Conservation (phyloP, 129 eudicot species). For the Artemisia argyi region DNA sequence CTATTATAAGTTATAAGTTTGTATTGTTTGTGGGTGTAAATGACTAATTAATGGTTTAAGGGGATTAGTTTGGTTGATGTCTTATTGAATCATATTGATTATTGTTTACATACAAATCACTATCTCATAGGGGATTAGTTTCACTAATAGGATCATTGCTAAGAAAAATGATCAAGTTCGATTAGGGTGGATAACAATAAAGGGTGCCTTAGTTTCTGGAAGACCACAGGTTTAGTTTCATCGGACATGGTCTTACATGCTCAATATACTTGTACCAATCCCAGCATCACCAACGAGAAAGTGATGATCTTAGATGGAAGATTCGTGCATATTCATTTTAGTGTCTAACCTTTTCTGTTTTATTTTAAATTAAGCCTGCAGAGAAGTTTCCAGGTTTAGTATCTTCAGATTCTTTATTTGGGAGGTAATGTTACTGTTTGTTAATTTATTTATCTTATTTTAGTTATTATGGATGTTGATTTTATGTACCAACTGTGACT, state of each 20-base stretch:
- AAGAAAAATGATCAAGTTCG: too few relatives aligned
- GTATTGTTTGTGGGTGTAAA: too few relatives aligned
- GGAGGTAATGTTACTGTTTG: conserved; percentile 49
- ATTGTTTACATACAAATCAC: not conserved
- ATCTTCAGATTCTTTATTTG: conserved; percentile 70
- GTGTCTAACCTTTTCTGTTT: not conserved
- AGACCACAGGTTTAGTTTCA: too few relatives aligned
- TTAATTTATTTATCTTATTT: not conserved
- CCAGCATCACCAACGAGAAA: too few relatives aligned
- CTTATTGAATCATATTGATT: not conserved
- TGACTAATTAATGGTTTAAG: not conserved
- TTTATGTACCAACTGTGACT: conserved; percentile 1
- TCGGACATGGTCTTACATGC: too few relatives aligned
- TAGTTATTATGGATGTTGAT: not conserved
- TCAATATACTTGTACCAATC: too few relatives aligned
- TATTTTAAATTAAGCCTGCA: conserved; percentile 62
- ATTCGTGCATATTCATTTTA: not conserved
- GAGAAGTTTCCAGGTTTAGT: conserved; percentile 77
- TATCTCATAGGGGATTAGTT: not conserved
- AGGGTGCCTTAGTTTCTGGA: too few relatives aligned
- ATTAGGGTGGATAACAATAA: too few relatives aligned
- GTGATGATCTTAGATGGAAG: too few relatives aligned
- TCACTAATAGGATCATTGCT: too few relatives aligned
- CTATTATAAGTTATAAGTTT: too few relatives aligned
- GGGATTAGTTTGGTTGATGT: not conserved